Evolutionary conservation across 176 grass and related monocot species (phyloP).

Genomic region (Hordeum vulgare): MorexV3_pseudomolecules_assembly NC_058524.1:55862716-55863215

Average conservation of each 20-base stretch:
- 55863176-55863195: slow-evolving; percentile 6
- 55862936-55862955: slow-evolving; percentile 70
- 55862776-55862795: slow-evolving; percentile 32
- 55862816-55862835: slow-evolving; percentile 69
- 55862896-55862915: slow-evolving; percentile 58
- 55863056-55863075: slow-evolving; percentile 51
- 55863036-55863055: slow-evolving; percentile 62
- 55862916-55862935: slow-evolving; percentile 72
- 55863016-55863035: slow-evolving; percentile 44
- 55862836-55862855: slow-evolving; percentile 60
- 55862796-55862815: slow-evolving; percentile 58
- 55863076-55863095: slow-evolving; percentile 45
- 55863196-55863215: slow-evolving; percentile 1
- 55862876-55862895: slow-evolving; percentile 52
- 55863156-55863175: slow-evolving; percentile 59
- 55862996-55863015: slow-evolving; percentile 66
- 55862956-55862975: slow-evolving; percentile 65
- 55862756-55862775: slow-evolving; percentile 91
- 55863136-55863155: slow-evolving; percentile 88
- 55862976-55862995: slow-evolving; percentile 58
- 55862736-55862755: slow-evolving; percentile 65
- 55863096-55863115: slow-evolving; percentile 56
- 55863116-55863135: slow-evolving; percentile 92
- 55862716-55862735: slow-evolving; percentile 72
- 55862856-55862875: slow-evolving; percentile 71